Evolutionary conservation across 306 rosid species (phyloP).

Genomic region (Dalbergia cochinchinensis): DNA sequence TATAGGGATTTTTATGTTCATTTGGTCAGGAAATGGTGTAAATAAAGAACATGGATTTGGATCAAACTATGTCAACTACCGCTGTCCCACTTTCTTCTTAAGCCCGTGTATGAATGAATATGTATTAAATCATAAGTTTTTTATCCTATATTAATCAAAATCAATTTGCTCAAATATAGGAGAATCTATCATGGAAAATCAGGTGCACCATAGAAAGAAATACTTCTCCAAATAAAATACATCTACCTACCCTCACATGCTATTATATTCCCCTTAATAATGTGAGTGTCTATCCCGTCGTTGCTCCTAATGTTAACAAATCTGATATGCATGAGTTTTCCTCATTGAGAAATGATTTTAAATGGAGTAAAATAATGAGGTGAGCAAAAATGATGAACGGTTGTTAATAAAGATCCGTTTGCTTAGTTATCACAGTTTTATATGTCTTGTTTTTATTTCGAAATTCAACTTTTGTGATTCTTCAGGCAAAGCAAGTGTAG

Average conservation of each 20-base stretch:
- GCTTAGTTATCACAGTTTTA: background rate
- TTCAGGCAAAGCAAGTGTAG: slow-evolving; percentile 14
- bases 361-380: background rate
- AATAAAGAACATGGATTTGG: slow-evolving; percentile 4
- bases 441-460: background rate
- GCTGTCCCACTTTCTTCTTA: background rate
- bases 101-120: no score
- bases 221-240: background rate
- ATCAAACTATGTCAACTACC: background rate
- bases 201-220: background rate
- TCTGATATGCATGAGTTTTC: background rate
- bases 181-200: background rate
- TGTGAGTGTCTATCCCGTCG: background rate
- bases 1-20: background rate
- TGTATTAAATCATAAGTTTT: background rate
- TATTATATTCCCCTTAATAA: background rate
- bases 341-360: background rate
- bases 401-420: background rate
- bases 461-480: slow-evolving; percentile 9
- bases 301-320: background rate
- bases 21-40: background rate
- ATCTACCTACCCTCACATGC: slow-evolving; percentile 2
- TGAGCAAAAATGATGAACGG: background rate
- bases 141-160: background rate
- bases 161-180: background rate